Evolutionary conservation across 345 rosid species (phyloP).

Genomic region (Noccaea caerulescens): DNA sequence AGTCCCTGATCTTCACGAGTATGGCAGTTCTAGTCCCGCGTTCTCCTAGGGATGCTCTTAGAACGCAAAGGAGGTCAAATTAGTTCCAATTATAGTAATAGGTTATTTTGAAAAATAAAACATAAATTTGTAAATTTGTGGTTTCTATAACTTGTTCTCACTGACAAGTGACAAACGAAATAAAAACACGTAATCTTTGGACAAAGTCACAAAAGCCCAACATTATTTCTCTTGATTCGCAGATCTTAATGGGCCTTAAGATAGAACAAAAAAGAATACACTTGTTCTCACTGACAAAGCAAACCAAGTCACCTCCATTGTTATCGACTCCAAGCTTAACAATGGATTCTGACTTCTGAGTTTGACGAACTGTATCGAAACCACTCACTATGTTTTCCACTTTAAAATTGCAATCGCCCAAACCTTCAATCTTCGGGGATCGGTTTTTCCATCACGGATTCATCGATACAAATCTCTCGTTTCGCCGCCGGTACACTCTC

Average conservation of each 20-base stretch:
- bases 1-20: conserved; percentile 36
- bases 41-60: conserved; percentile 11
- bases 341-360: background rate
- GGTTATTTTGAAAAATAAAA: background rate
- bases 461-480: background rate
- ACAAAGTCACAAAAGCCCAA: no score
- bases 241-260: no score
- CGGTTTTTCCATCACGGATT: conserved; percentile 10
- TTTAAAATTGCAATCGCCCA: conserved; percentile 38
- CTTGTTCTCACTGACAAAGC: background rate
- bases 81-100: background rate
- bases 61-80: background rate
- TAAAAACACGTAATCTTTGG: no score
- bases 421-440: conserved; percentile 14
- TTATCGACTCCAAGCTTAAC: conserved; percentile 33
- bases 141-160: background rate
- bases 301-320: conserved; percentile 20
- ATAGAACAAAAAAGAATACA: no score
- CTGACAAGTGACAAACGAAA: background rate
- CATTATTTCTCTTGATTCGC: no score
- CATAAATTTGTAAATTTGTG: background rate
- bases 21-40: conserved; percentile 28
- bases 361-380: conserved; percentile 18
- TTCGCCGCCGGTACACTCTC: conserved; percentile 37
- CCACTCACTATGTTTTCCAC: conserved; percentile 42